Evolutionary conservation across 371 early-diverging fungal genomes (phyloP).

Genomic region (Lichtheimia hyalospora): DNA sequence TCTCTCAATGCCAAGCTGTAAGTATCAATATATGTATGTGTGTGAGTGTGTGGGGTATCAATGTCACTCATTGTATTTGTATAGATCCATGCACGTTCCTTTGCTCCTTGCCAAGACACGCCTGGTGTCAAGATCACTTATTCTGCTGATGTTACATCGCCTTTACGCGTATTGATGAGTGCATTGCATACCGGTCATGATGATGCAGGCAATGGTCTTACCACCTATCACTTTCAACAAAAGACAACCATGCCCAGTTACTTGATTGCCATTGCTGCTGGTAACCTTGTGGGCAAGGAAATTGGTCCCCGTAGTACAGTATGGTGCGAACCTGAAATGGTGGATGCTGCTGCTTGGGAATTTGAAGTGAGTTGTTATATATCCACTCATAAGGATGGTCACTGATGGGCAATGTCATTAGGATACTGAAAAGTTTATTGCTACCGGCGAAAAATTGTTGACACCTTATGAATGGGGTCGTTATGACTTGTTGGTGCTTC

Average conservation of each 20-base stretch:
- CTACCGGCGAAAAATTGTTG: constrained; percentile 80
- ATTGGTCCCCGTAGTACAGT: constrained; percentile 93
- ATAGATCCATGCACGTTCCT: constrained; percentile 90
- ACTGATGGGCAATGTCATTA: background rate
- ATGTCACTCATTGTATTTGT: background rate
- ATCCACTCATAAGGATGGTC: too few species aligned
- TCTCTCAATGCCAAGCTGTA: constrained; percentile 93
- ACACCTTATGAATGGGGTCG: constrained; percentile 96
- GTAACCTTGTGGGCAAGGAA: constrained; percentile 75
- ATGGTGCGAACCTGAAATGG: constrained; percentile 93
- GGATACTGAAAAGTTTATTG: constrained; percentile 88
- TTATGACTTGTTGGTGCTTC: constrained; percentile 90
- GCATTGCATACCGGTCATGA: constrained; percentile 43
- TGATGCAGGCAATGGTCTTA: constrained; percentile 43
- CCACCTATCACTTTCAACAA: constrained; percentile 71
- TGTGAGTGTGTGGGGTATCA: background rate
- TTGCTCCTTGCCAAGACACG: constrained; percentile 92
- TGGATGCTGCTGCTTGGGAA: constrained; percentile 92
- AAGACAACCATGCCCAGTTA: constrained; percentile 84
- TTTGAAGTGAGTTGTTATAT: constrained; percentile 70
- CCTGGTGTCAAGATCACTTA: constrained; percentile 93
- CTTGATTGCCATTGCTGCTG: constrained; percentile 92
- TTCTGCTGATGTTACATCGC: constrained; percentile 74
- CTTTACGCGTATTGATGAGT: constrained; percentile 46
- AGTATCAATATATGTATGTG: background rate